Evolutionary conservation across 371 early-diverging fungal genomes (phyloP).

Genomic region (Phascolomyces articulosus): DNA sequence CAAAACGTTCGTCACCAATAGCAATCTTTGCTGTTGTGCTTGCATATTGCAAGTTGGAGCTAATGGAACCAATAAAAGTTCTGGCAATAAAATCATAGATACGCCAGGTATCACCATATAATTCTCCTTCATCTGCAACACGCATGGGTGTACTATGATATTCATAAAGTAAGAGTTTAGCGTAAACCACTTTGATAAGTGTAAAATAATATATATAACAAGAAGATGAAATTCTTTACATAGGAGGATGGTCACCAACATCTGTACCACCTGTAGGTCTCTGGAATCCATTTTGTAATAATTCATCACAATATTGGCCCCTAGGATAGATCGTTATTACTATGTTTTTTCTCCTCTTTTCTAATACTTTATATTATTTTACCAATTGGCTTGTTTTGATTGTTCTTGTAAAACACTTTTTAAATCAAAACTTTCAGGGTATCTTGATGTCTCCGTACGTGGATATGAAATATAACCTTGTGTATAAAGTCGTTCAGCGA

Average conservation of each 20-base stretch:
- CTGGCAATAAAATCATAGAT: conserved; percentile 69
- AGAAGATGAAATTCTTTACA: conserved; percentile 22
- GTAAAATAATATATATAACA: neutral
- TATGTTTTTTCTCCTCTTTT: too few species aligned
- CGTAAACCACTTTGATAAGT: too few species aligned
- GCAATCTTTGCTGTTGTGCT: conserved; percentile 54
- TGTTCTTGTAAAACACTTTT: conserved; percentile 44
- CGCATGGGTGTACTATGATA: conserved; percentile 60
- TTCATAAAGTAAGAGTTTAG: too few species aligned
- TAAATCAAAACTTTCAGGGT: conserved; percentile 63
- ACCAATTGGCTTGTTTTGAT: conserved; percentile 42
- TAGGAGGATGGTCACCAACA: conserved; percentile 55
- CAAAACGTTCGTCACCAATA: conserved; percentile 57
- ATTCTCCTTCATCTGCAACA: conserved; percentile 47
- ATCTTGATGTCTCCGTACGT: conserved; percentile 75
- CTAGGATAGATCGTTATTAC: neutral
- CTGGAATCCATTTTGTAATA: conserved; percentile 37
- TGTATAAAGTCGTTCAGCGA: conserved; percentile 57
- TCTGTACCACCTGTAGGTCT: conserved; percentile 53
- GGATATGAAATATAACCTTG: conserved; percentile 77
- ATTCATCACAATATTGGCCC: conserved; percentile 36
- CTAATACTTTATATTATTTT: neutral
- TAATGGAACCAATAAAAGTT: conserved; percentile 63
- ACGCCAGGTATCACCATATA: conserved; percentile 56
- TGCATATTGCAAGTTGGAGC: conserved; percentile 58